A percentile compares a stretch with the other conserved stretches of the same genome.
phyloP scores from a whole-genome alignment of 768 basidiomycete genomes.

The Tulasnella sp. region DNA sequence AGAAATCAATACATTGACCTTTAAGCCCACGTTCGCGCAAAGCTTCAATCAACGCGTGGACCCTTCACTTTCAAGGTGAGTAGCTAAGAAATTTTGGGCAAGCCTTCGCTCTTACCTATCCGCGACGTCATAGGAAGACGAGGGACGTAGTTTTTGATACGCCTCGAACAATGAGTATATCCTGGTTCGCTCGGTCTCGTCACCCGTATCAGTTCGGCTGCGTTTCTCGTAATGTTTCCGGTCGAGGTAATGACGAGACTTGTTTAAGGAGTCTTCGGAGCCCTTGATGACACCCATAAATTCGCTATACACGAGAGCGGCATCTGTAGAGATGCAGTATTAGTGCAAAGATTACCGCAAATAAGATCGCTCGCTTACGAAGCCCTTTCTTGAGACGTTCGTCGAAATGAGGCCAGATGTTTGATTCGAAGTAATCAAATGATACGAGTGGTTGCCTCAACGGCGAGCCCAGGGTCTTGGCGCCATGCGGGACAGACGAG shows the following conservation, averaged over 20 bases:
- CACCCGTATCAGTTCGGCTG: conserved; percentile 50
- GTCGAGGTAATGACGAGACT: conserved; percentile 42
- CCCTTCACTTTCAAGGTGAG: not conserved
- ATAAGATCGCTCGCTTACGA: not conserved
- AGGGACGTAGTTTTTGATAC: conserved; percentile 45
- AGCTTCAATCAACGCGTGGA: not conserved
- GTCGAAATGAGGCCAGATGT: conserved; percentile 26
- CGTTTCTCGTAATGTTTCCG: conserved; percentile 45
- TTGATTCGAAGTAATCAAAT: not conserved
- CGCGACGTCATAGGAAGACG: conserved; percentile 51
- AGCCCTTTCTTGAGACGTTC: not conserved
- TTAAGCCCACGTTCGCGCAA: not conserved
- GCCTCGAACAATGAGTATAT: conserved; percentile 53
- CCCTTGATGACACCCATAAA: conserved; percentile 42
- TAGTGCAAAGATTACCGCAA: not conserved
- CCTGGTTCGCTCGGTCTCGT: conserved; percentile 46
- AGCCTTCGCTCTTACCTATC: conserved; percentile 45
- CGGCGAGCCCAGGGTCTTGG: not conserved
- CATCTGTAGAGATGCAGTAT: not conserved
- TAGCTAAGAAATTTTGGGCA: not conserved
- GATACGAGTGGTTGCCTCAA: not conserved
- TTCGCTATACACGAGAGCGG: conserved; percentile 26
- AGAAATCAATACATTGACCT: conserved; percentile 42
- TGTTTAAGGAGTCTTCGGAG: conserved; percentile 49
- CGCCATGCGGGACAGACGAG: not conserved